These are phyloP conservation scores for Heliamphora exappendiculata DNA, from an alignment of 148 eudicot genomes.

Conservation along the genomic window DNA sequence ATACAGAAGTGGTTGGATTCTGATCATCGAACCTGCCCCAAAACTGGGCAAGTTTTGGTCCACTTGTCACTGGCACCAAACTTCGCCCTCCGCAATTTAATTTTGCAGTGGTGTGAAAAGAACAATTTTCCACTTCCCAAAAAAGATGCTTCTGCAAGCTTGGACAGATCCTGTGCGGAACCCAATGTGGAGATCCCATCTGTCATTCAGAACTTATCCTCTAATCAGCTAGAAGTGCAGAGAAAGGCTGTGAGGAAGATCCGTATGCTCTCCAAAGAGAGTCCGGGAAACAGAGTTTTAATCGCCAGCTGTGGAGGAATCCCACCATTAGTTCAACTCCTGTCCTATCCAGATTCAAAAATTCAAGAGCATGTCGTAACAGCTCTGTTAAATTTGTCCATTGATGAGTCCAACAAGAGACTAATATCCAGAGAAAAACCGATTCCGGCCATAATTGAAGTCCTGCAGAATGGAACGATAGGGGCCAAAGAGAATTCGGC, in stretches of 20 bases:
- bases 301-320: conserved; percentile 65
- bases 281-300: conserved; percentile 49
- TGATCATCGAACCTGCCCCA: conserved; percentile 26
- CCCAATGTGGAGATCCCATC: conserved; percentile 29
- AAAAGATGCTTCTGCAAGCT: conserved; percentile 14
- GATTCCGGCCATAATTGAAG: conserved; percentile 59
- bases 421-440: conserved; percentile 51
- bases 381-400: conserved; percentile 64
- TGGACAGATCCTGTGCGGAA: conserved; percentile 20
- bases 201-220: conserved; percentile 43
- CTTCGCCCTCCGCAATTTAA: conserved; percentile 65
- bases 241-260: conserved; percentile 57
- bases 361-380: conserved; percentile 81
- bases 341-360: conserved; percentile 53
- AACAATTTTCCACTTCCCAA: conserved; percentile 42
- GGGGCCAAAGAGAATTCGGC: conserved; percentile 86
- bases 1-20: conserved; percentile 51
- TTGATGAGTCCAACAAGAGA: conserved; percentile 62
- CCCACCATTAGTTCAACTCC: conserved; percentile 49
- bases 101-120: conserved; percentile 72
- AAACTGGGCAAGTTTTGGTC: conserved; percentile 30
- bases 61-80: conserved; percentile 59
- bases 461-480: conserved; percentile 41
- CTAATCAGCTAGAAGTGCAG: conserved; percentile 39
- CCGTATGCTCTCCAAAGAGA: conserved; percentile 60